Evolutionary conservation across 805 yeast species (phyloP).

Genomic region (Nakazawaea populi): DNA sequence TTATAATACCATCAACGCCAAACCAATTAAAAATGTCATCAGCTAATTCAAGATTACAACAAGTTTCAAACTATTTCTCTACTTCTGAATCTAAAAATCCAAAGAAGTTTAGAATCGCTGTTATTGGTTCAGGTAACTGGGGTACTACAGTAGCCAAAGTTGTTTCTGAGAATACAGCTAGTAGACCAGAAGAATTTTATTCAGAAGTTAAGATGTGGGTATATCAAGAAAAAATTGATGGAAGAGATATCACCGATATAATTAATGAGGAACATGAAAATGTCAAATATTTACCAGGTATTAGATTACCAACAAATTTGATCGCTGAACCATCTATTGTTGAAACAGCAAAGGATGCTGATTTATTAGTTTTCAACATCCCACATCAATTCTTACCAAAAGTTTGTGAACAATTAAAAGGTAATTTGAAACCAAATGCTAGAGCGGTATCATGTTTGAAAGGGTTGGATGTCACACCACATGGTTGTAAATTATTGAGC

Average conservation of each 20-base stretch:
- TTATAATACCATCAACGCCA: background rate
- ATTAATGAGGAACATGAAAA: constrained; percentile 90
- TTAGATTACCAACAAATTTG: constrained; percentile 79
- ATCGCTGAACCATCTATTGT: constrained; percentile 82
- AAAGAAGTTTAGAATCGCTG: constrained; percentile 46
- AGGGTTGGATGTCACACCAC: constrained; percentile 84
- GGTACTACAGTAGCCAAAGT: constrained; percentile 97
- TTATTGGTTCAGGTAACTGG: constrained; percentile 97
- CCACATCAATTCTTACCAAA: constrained; percentile 93
- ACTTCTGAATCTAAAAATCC: background rate
- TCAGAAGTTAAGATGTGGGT: constrained; percentile 94
- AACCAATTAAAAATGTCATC: constrained; percentile 3
- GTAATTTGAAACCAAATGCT: constrained; percentile 60
- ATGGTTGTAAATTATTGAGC: constrained; percentile 81
- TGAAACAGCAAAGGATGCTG: constrained; percentile 74
- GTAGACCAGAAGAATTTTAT: constrained; percentile 67
- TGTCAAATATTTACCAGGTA: constrained; percentile 89
- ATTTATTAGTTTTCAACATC: constrained; percentile 85
- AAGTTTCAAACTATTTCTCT: constrained; percentile 8
- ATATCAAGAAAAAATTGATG: constrained; percentile 76
- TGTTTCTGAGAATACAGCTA: constrained; percentile 79
- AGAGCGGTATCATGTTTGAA: constrained; percentile 94
- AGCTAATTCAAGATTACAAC: constrained; percentile 8
- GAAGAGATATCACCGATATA: constrained; percentile 78
- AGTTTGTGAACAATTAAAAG: constrained; percentile 71